A percentile compares a stretch with the other conserved stretches of the same genome.
Conservation (phyloP, 2,329 filamentous ascomycete species). For the Stagonosporopsis tanaceti region DNA sequence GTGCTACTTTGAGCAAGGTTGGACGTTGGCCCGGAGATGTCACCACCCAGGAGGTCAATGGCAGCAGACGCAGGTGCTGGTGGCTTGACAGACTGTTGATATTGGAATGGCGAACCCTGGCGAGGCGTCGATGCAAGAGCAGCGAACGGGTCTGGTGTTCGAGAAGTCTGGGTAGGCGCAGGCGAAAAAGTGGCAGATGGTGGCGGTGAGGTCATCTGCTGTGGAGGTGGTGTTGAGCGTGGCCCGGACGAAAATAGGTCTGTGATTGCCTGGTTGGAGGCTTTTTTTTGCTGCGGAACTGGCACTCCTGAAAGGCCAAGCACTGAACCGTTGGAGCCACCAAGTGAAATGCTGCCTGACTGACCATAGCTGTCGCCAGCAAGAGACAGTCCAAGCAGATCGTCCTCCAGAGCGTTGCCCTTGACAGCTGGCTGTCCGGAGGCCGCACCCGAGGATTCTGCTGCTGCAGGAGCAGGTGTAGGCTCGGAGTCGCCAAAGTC, state of each 20-base stretch:
- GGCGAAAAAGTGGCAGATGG: constrained; percentile 50
- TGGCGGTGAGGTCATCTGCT: constrained; percentile 57
- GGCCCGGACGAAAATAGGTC: constrained; percentile 65
- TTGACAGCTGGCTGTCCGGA: constrained; percentile 58
- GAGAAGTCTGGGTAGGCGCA: constrained; percentile 43
- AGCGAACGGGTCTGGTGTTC: constrained; percentile 66
- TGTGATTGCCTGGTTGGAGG: constrained; percentile 60
- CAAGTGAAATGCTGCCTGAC: constrained; percentile 83
- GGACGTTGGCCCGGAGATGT: constrained; percentile 33
- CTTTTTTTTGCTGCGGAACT: constrained; percentile 44
- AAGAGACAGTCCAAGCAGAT: constrained; percentile 87
- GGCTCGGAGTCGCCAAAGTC: constrained; percentile 80
- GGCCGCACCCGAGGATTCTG: constrained; percentile 43
- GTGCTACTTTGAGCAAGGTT: constrained; percentile 37
- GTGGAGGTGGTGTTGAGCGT: constrained; percentile 45
- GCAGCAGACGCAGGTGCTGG: constrained; percentile 41
- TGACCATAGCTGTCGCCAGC: constrained; percentile 72
- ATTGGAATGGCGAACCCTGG: constrained; percentile 59
- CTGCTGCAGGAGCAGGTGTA: constrained; percentile 56
- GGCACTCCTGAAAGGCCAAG: constrained; percentile 45
- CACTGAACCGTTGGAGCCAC: constrained; percentile 59
- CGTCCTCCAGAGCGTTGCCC: constrained; percentile 80
- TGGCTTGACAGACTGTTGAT: constrained; percentile 54
- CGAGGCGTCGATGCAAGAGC: constrained; percentile 63
- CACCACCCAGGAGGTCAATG: constrained; percentile 50